These are phyloP conservation scores for Sextonia rubra DNA, from an alignment of 164 flowering plant genomes.

Conservation along the genomic window DNA sequence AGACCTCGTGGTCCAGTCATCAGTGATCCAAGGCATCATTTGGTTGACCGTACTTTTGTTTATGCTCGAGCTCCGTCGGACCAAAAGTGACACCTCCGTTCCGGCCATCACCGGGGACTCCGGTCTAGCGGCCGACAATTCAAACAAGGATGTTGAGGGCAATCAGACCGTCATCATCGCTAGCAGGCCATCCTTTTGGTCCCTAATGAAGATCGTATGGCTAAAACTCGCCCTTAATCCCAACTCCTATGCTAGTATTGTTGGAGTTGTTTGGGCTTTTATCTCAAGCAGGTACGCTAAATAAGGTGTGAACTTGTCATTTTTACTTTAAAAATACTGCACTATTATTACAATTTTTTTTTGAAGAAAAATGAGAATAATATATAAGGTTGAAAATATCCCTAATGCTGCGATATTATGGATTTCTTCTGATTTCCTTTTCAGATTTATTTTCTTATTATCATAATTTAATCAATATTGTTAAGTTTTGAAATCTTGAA, in stretches of 20 bases:
- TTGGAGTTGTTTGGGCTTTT: conserved; percentile 66
- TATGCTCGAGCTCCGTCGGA: conserved; percentile 45
- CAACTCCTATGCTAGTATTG: conserved; percentile 49
- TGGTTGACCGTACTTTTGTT: conserved; percentile 59
- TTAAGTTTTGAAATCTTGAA: too few relatives aligned
- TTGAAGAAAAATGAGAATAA: too few relatives aligned
- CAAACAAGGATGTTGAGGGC: conserved; percentile 27
- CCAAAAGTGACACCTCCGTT: conserved; percentile 17
- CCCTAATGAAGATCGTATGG: conserved; percentile 51
- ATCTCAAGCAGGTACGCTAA: conserved; percentile 48
- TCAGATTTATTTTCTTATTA: too few relatives aligned
- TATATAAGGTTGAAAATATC: too few relatives aligned
- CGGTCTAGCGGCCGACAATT: not conserved
- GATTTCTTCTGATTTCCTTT: too few relatives aligned
- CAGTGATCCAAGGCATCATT: conserved; percentile 51
- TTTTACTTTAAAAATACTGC: too few relatives aligned
- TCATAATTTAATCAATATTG: too few relatives aligned
- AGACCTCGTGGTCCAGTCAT: conserved; percentile 61
- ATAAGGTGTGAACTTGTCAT: too few relatives aligned
- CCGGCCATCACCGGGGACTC: not conserved
- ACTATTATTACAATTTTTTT: too few relatives aligned
- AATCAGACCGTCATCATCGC: conserved; percentile 4
- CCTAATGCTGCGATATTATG: too few relatives aligned
- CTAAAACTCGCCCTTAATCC: conserved; percentile 59
- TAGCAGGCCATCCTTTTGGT: conserved; percentile 33